Evolutionary conservation across 192 early-diverging fungal genomes (phyloP).

Genomic region (Piromyces sp.): DNA sequence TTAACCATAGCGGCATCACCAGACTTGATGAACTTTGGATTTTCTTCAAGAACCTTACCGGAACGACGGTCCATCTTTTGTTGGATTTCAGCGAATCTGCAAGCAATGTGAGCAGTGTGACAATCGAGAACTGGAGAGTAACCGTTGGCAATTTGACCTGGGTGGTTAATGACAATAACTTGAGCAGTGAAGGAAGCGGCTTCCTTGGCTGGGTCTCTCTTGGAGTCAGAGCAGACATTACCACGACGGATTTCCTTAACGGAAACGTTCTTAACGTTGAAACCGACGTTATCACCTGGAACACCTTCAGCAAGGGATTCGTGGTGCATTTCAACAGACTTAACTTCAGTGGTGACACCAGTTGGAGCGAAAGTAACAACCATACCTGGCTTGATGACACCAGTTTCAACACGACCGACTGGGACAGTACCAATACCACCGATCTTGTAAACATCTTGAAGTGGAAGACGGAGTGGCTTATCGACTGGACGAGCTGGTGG

Average conservation of each 20-base stretch:
- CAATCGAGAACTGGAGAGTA: slow-evolving; percentile 91
- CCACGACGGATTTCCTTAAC: slow-evolving; percentile 96
- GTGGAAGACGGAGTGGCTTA: slow-evolving; percentile 90
- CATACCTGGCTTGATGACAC: slow-evolving; percentile 86
- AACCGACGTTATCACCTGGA: slow-evolving; percentile 95
- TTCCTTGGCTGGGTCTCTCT: slow-evolving; percentile 92
- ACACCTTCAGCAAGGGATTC: slow-evolving; percentile 69
- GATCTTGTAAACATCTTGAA: slow-evolving; percentile 97
- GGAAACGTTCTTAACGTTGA: slow-evolving; percentile 97
- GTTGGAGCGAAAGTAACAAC: slow-evolving; percentile 69
- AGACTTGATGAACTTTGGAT: slow-evolving; percentile 89
- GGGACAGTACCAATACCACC: slow-evolving; percentile 92
- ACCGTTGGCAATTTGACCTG: slow-evolving; percentile 81
- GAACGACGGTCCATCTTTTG: slow-evolving; percentile 94
- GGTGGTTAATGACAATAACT: slow-evolving; percentile 92
- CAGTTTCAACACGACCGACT: slow-evolving; percentile 93
- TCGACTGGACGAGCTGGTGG: slow-evolving; percentile 76
- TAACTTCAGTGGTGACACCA: slow-evolving; percentile 80
- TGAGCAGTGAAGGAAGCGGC: slow-evolving; percentile 81
- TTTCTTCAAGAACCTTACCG: slow-evolving; percentile 79
- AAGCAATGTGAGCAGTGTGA: slow-evolving; percentile 94
- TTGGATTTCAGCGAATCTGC: slow-evolving; percentile 77
- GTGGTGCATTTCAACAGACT: slow-evolving; percentile 98
- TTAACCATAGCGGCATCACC: slow-evolving; percentile 90
- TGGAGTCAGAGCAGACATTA: slow-evolving; percentile 87